Conservation (phyloP, 176 grass and related monocot genomes). For the Ensete glaucum region DNA sequence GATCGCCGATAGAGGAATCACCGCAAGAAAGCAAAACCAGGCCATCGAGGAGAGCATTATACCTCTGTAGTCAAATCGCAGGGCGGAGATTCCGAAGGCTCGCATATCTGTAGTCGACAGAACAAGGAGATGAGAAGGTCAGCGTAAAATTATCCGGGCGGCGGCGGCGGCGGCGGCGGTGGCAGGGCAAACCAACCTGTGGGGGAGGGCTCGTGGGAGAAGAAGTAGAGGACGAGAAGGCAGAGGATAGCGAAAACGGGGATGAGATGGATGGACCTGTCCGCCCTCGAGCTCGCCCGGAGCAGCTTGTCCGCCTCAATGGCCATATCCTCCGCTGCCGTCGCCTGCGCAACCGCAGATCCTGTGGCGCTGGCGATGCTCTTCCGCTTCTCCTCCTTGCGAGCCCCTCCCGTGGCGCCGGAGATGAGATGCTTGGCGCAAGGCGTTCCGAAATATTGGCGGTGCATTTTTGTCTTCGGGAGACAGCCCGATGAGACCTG, state of each 20-base stretch:
- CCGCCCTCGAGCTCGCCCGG: slow-evolving; percentile 17
- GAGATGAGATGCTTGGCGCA: slow-evolving; percentile 16
- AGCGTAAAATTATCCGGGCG: background rate
- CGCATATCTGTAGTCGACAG: slow-evolving; percentile 32
- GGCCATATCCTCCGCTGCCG: background rate
- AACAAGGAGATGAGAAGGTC: background rate
- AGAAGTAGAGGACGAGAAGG: slow-evolving; percentile 76
- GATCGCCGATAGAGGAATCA: background rate
- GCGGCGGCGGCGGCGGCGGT: no score
- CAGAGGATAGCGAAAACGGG: slow-evolving; percentile 74
- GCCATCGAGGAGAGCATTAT: background rate
- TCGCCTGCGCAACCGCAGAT: no score
- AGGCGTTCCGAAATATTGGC: slow-evolving; percentile 62
- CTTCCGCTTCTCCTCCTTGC: slow-evolving; percentile 1
- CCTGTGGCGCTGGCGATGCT: background rate
- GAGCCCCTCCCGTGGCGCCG: background rate
- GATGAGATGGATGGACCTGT: slow-evolving; percentile 69
- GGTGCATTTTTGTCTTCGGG: slow-evolving; percentile 35
- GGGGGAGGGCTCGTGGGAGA: slow-evolving; percentile 56
- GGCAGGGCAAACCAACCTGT: slow-evolving; percentile 18
- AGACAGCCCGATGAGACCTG: background rate
- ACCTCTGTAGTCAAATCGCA: slow-evolving; percentile 2
- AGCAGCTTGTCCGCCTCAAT: slow-evolving; percentile 36
- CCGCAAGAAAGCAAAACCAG: background rate
- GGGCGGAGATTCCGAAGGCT: slow-evolving; percentile 8